Percentiles rank a stretch among this genome's conserved stretches.
Conservation (phyloP, 768 basidiomycete species). For the Glaciozyma martinii region DNA sequence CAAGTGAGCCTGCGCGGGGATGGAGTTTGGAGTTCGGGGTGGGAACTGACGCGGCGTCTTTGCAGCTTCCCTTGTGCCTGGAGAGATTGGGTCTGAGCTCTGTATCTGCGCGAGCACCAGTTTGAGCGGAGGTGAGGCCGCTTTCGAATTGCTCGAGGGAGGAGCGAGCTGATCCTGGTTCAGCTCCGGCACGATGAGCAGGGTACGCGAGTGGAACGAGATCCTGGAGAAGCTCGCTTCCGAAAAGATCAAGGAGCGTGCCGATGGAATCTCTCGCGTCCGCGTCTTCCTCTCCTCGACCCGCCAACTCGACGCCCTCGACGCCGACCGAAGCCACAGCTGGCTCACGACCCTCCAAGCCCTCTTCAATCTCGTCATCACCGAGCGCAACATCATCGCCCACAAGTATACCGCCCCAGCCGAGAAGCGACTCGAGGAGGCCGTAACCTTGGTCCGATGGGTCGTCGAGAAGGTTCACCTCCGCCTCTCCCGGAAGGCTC, state of each 20-base stretch:
- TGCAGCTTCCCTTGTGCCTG: too few species aligned
- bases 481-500: slow-evolving; percentile 50
- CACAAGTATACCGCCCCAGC: slow-evolving; percentile 44
- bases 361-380: slow-evolving; percentile 57
- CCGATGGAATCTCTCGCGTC: slow-evolving; percentile 34
- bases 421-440: slow-evolving; percentile 54
- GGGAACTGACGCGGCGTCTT: too few species aligned
- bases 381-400: slow-evolving; percentile 51
- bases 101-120: too few species aligned
- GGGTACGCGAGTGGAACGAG: neutral
- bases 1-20: too few species aligned
- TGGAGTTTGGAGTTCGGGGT: too few species aligned
- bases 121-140: too few species aligned
- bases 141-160: too few species aligned
- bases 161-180: neutral
- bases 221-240: slow-evolving; percentile 49
- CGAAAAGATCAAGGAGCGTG: slow-evolving; percentile 35
- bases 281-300: slow-evolving; percentile 17
- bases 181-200: neutral
- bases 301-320: slow-evolving; percentile 40
- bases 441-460: slow-evolving; percentile 61
- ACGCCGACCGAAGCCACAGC: slow-evolving; percentile 44
- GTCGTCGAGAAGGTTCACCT: slow-evolving; percentile 57
- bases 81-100: too few species aligned
- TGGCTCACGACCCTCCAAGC: slow-evolving; percentile 40